Percentiles rank a stretch among this genome's conserved stretches.
Conservation (phyloP, 1,139 yeast species). For the Pichia terricola region DNA sequence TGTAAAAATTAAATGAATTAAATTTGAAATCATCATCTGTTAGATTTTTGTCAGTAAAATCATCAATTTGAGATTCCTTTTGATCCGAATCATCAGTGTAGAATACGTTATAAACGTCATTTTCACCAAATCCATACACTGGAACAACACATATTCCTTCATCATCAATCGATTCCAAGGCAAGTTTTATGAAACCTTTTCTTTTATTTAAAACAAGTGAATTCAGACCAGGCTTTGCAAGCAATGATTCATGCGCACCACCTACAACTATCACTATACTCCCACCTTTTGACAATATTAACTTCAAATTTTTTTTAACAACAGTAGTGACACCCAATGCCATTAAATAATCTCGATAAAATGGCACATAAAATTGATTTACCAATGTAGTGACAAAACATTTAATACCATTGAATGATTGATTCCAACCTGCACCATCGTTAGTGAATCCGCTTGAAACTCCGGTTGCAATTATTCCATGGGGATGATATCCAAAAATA, state of each 20-base stretch:
- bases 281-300: constrained; percentile 53
- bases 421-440: constrained; percentile 7
- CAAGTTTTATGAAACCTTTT: constrained; percentile 82
- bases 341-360: constrained; percentile 77
- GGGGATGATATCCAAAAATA: constrained; percentile 93
- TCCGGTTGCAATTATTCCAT: constrained; percentile 91
- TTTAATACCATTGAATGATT: constrained; percentile 70
- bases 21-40: no score
- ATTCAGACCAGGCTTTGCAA: constrained; percentile 52
- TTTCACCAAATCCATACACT: constrained; percentile 88
- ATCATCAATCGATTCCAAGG: constrained; percentile 40
- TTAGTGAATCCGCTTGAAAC: constrained; percentile 72
- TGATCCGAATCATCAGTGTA: constrained; percentile 12
- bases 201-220: constrained; percentile 68
- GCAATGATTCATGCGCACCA: constrained; percentile 84
- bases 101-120: constrained; percentile 24
- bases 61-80: constrained; percentile 5
- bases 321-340: constrained; percentile 83
- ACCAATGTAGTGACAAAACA: constrained; percentile 71
- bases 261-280: constrained; percentile 89
- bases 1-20: background rate
- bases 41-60: background rate
- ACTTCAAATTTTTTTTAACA: constrained; percentile 59
- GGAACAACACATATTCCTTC: constrained; percentile 82
- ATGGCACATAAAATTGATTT: constrained; percentile 80